Evolutionary conservation across 2,329 filamentous ascomycete genomes (phyloP), one percentile per base, ranked within the genome.

Genomic region (Scedosporium minutisporum): DNA sequence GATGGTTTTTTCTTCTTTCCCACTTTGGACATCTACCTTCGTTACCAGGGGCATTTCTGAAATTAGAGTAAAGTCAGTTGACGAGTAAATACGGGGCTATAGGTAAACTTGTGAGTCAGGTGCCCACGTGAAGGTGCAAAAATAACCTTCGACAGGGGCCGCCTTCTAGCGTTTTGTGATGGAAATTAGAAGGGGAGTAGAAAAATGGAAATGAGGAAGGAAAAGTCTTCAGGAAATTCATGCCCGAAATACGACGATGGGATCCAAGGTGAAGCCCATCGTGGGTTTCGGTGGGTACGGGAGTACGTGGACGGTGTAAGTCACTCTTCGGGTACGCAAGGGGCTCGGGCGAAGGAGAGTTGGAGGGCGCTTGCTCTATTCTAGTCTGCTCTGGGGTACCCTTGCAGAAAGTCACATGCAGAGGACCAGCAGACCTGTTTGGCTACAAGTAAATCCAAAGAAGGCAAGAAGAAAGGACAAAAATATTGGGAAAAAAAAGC

Each of bases 71-170:
- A 12, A 38, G 33, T 38, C 33, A 38, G 33, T 38, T 38, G 33
- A 38, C 33, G 33, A 38, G 33, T 38, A 38, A 38, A 38, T 38
- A 38, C 33, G 33, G 33, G 33, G 33, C 33, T 14, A 9, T 27
- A 55, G 23, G 23, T 23, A 23, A 29, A 23, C 23, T 23, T 23
- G 51, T 55, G 51, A 55, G 21, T 55, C 51, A 55, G 23, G 51
- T 48, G 51, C 51, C 51, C 51, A 55, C 51, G 51, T 55, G 51
- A 55, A 55, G 51, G 51, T 27, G n/a, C 51, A 55, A 55, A 55
- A 55, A 55, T 55, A 55, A 55, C 51, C 23, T 25, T 38, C 33
- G 9, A 38, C 33, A 38, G 33, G 33, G 21, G n/a, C 29, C 6
- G 51, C 10, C 23, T 27, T 23, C 44, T 18, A 21, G 51, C 18